Evolutionary conservation across 2,329 filamentous ascomycete genomes (phyloP).

Genomic region (Exophiala dermatitidis): DNA sequence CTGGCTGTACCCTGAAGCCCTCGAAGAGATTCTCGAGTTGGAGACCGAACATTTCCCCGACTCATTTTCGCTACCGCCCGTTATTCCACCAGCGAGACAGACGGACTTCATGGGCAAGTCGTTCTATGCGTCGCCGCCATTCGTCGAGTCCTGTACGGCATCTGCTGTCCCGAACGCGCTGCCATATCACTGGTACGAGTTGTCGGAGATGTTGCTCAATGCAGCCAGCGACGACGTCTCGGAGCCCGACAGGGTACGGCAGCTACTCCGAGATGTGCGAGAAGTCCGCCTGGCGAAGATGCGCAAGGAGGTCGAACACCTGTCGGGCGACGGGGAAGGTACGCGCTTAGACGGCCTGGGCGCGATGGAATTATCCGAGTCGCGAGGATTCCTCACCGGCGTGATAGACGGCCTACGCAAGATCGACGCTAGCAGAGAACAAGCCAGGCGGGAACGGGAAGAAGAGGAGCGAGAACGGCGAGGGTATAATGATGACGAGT

Average conservation of each 20-base stretch:
- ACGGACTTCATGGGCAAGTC: slow-evolving; percentile 36
- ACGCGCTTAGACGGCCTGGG: slow-evolving; percentile 74
- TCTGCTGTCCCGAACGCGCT: slow-evolving; percentile 61
- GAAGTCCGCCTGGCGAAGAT: slow-evolving; percentile 89
- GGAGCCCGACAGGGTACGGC: slow-evolving; percentile 64
- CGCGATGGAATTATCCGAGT: slow-evolving; percentile 87
- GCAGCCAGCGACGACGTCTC: slow-evolving; percentile 77
- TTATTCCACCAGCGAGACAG: slow-evolving; percentile 32
- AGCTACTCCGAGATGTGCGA: slow-evolving; percentile 69
- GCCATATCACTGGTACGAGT: slow-evolving; percentile 92
- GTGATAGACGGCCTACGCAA: slow-evolving; percentile 80
- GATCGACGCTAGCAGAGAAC: slow-evolving; percentile 74
- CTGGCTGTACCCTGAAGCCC: slow-evolving; percentile 73
- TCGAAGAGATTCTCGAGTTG: slow-evolving; percentile 68
- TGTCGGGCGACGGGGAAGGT: slow-evolving; percentile 67
- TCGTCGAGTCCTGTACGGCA: slow-evolving; percentile 67
- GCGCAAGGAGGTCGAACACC: slow-evolving; percentile 61
- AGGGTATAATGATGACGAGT: slow-evolving; percentile 48
- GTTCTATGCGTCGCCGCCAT: slow-evolving; percentile 58
- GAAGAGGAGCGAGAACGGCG: slow-evolving; percentile 56
- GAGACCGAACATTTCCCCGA: slow-evolving; percentile 67
- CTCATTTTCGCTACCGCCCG: slow-evolving; percentile 70
- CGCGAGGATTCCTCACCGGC: slow-evolving; percentile 70
- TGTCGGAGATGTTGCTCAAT: slow-evolving; percentile 78
- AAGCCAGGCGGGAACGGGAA: slow-evolving; percentile 67